phyloP scores from a whole-genome alignment of 345 rosid genomes.

The Populus tremula region DNA sequence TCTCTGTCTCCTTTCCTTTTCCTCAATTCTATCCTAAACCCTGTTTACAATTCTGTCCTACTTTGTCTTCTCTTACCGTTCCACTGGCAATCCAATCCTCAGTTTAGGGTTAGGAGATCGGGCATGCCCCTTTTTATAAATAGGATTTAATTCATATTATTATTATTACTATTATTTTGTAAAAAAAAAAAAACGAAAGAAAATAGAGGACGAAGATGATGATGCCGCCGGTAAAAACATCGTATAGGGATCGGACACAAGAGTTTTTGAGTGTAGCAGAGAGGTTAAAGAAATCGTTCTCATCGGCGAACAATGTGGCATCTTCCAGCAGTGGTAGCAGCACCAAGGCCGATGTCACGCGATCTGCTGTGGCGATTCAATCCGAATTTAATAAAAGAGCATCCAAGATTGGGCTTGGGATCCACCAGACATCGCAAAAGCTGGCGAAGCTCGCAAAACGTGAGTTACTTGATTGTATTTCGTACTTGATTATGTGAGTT shows the following conservation, averaged over 20 bases:
- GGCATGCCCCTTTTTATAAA: not conserved
- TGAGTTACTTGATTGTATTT: conserved; percentile 25
- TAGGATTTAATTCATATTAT: not conserved
- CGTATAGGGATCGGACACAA: conserved; percentile 68
- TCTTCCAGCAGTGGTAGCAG: conserved; percentile 15
- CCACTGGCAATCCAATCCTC: not conserved
- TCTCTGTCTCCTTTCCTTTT: not conserved
- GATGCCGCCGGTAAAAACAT: conserved; percentile 40
- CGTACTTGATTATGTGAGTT: not conserved
- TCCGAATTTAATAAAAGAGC: conserved; percentile 70
- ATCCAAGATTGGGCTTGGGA: conserved; percentile 52
- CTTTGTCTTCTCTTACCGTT: not conserved
- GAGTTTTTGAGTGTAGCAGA: conserved; percentile 60
- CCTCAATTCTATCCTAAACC: not conserved
- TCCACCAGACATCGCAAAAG: conserved; percentile 80
- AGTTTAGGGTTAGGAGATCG: conserved; percentile 9
- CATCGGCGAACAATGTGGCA: conserved; percentile 36
- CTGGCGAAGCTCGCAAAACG: conserved; percentile 75
- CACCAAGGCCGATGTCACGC: conserved; percentile 43
- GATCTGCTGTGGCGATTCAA: conserved; percentile 49
- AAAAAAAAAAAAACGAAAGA: not conserved
- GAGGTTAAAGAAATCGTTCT: conserved; percentile 43
- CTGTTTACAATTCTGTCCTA: not conserved
- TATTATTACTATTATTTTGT: not conserved
- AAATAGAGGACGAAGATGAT: not conserved